Percentiles rank a stretch among this genome's conserved stretches.
These are phyloP conservation scores for Albophoma yamanashiensis DNA, from an alignment of 2,329 filamentous ascomycete species.

Conservation along the genomic window DNA sequence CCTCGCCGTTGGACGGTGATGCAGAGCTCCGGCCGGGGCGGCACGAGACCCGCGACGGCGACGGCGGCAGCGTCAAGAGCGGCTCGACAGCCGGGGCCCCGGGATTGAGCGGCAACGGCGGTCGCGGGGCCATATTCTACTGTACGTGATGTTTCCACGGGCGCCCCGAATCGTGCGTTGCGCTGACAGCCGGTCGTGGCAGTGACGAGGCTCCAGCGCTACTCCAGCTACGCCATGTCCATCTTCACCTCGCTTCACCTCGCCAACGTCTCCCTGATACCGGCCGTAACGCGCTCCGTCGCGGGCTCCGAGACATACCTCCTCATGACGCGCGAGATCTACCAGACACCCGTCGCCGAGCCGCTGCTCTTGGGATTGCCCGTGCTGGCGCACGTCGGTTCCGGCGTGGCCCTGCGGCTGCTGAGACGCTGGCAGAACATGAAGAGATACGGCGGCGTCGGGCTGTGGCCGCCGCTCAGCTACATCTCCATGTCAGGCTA, in stretches of 20 bases:
- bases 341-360: conserved; percentile 74
- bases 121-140: conserved; percentile 67
- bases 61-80: conserved; percentile 21
- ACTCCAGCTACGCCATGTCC: conserved; percentile 77
- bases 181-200: not conserved
- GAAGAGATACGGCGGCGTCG: conserved; percentile 62
- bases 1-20: conserved; percentile 21
- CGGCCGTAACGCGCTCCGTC: conserved; percentile 62
- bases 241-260: conserved; percentile 70
- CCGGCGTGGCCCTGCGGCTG: conserved; percentile 67
- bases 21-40: conserved; percentile 22
- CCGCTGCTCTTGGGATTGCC: conserved; percentile 70
- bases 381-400: conserved; percentile 62
- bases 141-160: conserved; percentile 37
- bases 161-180: not conserved
- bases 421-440: conserved; percentile 63
- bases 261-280: conserved; percentile 72
- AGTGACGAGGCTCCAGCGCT: conserved; percentile 60
- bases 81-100: conserved; percentile 31
- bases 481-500: conserved; percentile 67
- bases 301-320: conserved; percentile 73
- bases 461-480: conserved; percentile 58
- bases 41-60: conserved; percentile 18
- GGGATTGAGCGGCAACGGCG: conserved; percentile 48
- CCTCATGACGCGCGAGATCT: conserved; percentile 82